A percentile compares a stretch with the other conserved stretches of the same genome.
These are phyloP conservation scores for Sphaerulina vaccinii DNA, from an alignment of 2,329 filamentous ascomycete species.

Conservation along the genomic window DNA sequence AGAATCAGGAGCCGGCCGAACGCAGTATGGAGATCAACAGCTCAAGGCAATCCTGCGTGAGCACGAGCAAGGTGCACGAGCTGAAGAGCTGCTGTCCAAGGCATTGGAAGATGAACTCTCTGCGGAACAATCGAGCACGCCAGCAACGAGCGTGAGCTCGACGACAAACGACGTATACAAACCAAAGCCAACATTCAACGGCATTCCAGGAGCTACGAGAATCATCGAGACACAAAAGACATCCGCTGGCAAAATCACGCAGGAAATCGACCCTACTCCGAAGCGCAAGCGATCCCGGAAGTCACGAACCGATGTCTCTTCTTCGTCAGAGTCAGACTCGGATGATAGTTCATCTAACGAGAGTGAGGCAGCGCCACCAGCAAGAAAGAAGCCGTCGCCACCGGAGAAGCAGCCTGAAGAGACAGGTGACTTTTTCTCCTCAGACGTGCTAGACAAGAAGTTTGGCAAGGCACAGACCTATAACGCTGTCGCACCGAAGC, in stretches of 20 bases:
- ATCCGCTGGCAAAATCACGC: background rate
- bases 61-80: conserved; percentile 14
- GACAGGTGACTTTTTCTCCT: conserved; percentile 3
- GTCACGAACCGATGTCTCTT: conserved; percentile 15
- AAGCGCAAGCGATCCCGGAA: conserved; percentile 15
- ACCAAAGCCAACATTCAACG: background rate
- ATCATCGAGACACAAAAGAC: conserved; percentile 8
- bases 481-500: background rate
- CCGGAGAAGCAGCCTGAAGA: background rate
- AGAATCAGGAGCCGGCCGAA: conserved; percentile 14
- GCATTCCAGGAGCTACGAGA: conserved; percentile 11
- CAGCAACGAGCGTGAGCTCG: background rate
- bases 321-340: conserved; percentile 7
- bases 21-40: conserved; percentile 18
- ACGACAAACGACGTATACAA: background rate
- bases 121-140: background rate
- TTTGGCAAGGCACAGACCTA: conserved; percentile 13
- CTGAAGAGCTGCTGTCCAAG: conserved; percentile 7
- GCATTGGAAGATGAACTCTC: conserved; percentile 15
- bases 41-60: conserved; percentile 14
- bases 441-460: conserved; percentile 14
- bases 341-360: conserved; percentile 7
- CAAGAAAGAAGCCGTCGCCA: background rate
- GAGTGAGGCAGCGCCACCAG: background rate
- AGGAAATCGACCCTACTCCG: background rate